These are phyloP conservation scores for Panaeolus papilionaceus DNA, from an alignment of 768 basidiomycete species.

Conservation along the genomic window DNA sequence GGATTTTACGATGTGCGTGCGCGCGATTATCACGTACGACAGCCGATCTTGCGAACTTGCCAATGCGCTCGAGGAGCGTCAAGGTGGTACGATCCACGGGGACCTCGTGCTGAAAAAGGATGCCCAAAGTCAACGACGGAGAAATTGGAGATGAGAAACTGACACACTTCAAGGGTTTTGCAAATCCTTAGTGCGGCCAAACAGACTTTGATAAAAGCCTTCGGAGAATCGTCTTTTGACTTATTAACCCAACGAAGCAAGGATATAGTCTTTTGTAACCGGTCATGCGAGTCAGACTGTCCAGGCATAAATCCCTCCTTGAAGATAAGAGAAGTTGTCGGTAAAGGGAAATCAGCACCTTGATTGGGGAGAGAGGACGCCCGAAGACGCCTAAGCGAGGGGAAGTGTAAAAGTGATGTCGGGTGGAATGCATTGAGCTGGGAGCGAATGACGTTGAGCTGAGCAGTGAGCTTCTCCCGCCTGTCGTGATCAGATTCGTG, in stretches of 20 bases:
- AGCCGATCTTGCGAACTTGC: background rate
- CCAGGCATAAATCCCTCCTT: background rate
- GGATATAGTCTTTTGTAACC: background rate
- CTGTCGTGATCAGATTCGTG: background rate
- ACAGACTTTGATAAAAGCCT: background rate
- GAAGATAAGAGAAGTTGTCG: background rate
- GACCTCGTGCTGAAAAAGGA: background rate
- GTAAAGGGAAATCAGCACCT: background rate
- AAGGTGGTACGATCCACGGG: background rate
- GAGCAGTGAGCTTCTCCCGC: background rate
- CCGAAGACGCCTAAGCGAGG: background rate
- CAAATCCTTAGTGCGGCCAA: background rate
- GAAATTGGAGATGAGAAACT: background rate
- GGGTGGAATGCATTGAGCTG: background rate
- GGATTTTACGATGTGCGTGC: background rate
- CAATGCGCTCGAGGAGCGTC: background rate
- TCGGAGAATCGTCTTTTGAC: background rate
- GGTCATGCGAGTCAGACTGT: background rate
- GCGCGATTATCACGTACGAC: background rate
- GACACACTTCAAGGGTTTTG: background rate
- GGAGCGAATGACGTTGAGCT: background rate
- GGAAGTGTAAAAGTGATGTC: background rate
- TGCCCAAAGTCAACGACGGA: background rate
- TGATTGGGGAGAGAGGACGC: background rate
- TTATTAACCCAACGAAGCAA: background rate